Evolutionary conservation across 2,329 filamentous ascomycete genomes (phyloP).

Genomic region (Fusarium napiforme): DNA sequence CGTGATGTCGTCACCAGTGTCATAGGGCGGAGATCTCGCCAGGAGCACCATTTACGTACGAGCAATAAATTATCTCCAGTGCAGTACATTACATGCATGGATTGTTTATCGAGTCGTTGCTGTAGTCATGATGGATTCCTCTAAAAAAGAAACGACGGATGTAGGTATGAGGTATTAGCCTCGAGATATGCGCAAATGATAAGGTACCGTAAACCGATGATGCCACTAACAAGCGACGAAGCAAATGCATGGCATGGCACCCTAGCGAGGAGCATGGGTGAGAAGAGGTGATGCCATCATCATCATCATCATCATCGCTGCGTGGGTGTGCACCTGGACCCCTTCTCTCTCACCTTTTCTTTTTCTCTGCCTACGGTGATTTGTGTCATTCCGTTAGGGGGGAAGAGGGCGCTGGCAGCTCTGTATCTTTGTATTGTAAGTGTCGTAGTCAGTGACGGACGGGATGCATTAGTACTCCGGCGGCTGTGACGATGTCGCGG

Average conservation of each 20-base stretch:
- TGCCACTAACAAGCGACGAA: constrained; percentile 25
- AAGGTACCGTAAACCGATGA: constrained; percentile 20
- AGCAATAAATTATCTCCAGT: neutral
- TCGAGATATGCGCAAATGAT: constrained; percentile 6
- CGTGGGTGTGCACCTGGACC: constrained; percentile 29
- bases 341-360: neutral
- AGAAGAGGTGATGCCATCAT: constrained; percentile 36
- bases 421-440: constrained; percentile 4
- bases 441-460: neutral
- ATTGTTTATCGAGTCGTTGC: constrained; percentile 13
- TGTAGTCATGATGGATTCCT: neutral
- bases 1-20: constrained; percentile 46
- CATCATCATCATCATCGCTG: constrained; percentile 8
- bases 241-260: constrained; percentile 11
- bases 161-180: constrained; percentile 21
- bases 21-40: constrained; percentile 42
- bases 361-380: neutral
- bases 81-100: constrained; percentile 2
- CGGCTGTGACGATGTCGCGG: constrained; percentile 25
- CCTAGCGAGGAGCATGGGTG: constrained; percentile 18
- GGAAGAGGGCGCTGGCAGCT: constrained; percentile 7
- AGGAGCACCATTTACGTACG: constrained; percentile 21
- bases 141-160: constrained; percentile 12
- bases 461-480: constrained; percentile 3
- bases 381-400: constrained; percentile 11